Percentiles rank a stretch among this genome's conserved stretches.
Evolutionary conservation across 73 alveolate genomes (phyloP).

Genomic region (Symbiodinium pilosum): DNA sequence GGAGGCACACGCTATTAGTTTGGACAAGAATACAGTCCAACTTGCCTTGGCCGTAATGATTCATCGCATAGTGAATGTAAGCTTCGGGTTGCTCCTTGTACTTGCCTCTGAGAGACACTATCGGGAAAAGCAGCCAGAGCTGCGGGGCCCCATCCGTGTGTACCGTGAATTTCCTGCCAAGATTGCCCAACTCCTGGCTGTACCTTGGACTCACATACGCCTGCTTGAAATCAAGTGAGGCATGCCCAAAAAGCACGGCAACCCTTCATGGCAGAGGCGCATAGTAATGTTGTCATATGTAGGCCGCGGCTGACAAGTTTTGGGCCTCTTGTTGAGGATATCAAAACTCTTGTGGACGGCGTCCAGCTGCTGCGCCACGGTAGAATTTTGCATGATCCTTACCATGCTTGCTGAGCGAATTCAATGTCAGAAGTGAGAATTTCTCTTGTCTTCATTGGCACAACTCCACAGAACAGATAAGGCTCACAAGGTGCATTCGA

Average conservation of each 20-base stretch:
- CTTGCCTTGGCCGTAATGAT: conserved; percentile 87
- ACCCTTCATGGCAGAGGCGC: neutral
- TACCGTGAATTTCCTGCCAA: conserved; percentile 44
- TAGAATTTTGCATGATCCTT: conserved; percentile 88
- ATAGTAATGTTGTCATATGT: conserved; percentile 17
- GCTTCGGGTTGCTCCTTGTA: conserved; percentile 68
- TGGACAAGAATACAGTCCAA: too few relatives aligned
- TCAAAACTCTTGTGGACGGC: conserved; percentile 57
- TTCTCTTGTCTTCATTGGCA: neutral
- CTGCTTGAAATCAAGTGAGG: neutral
- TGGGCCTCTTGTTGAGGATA: neutral
- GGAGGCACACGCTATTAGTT: neutral
- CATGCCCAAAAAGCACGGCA: neutral
- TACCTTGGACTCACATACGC: neutral
- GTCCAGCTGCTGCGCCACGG: conserved; percentile 69
- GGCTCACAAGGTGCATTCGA: conserved; percentile 78
- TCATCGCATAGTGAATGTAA: conserved; percentile 68
- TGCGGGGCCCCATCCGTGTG: conserved; percentile 87
- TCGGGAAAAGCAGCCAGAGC: conserved; percentile 71
- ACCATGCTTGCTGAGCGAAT: too few relatives aligned
- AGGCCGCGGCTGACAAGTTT: conserved; percentile 32
- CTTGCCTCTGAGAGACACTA: conserved; percentile 31
- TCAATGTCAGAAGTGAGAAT: neutral
- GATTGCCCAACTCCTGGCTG: conserved; percentile 41
- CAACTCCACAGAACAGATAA: neutral